These are phyloP conservation scores for Botryosphaeria dothidea DNA, from an alignment of 2,329 filamentous ascomycete genomes.

Conservation along the genomic window DNA sequence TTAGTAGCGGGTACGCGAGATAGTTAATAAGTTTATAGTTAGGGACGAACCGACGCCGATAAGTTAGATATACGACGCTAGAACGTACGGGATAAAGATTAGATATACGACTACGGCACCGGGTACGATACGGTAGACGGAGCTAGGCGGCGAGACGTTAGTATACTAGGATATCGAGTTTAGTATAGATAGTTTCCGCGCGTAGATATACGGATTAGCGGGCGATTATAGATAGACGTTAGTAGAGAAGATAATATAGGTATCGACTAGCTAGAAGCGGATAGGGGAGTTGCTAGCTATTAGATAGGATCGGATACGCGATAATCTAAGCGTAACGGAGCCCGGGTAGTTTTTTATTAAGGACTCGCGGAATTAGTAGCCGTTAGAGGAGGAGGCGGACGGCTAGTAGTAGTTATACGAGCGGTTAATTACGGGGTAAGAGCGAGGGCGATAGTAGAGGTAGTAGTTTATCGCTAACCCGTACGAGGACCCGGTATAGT, in stretches of 20 bases:
- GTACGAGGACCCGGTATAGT: too few species aligned
- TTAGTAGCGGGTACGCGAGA: not conserved
- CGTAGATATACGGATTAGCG: conserved; percentile 20
- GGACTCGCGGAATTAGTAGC: too few species aligned
- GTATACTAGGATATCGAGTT: conserved; percentile 17
- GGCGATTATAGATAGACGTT: conserved; percentile 7
- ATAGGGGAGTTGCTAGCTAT: conserved; percentile 2
- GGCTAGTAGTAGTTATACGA: too few species aligned
- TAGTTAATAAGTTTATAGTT: conserved; percentile 18
- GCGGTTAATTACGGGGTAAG: too few species aligned
- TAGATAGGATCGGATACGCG: not conserved
- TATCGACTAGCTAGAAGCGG: not conserved
- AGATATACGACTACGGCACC: not conserved
- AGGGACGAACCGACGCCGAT: not conserved
- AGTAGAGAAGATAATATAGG: conserved; percentile 19
- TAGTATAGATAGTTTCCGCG: conserved; percentile 20
- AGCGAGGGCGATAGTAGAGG: too few species aligned
- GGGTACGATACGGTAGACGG: not conserved
- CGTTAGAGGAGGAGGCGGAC: too few species aligned
- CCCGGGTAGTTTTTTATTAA: not conserved
- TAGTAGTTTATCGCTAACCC: too few species aligned
- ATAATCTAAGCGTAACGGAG: conserved; percentile 9
- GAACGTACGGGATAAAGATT: conserved; percentile 19
- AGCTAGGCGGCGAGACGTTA: not conserved
- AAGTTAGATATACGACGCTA: conserved; percentile 14